Percentiles rank a stretch among this genome's conserved stretches.
Evolutionary conservation across 192 early-diverging fungal species (phyloP).

Genomic region (Oehlia diaphana): DNA sequence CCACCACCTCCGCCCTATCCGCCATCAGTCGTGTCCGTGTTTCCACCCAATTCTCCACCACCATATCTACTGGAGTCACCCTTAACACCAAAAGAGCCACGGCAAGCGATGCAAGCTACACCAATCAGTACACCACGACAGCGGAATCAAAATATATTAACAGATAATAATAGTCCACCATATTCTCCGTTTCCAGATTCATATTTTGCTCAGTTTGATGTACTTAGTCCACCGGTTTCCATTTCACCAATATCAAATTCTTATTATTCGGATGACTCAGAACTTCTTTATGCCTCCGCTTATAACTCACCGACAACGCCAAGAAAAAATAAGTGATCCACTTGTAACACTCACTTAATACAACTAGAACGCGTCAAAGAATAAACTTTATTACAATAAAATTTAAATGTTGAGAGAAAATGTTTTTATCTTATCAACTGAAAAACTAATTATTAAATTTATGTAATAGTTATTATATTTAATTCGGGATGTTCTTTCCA

Average conservation of each 20-base stretch:
- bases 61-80: not conserved
- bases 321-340: not conserved
- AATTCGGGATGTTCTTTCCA: slow-evolving; percentile 52
- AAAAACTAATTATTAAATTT: too few species aligned
- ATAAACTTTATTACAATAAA: not conserved
- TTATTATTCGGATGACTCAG: not conserved
- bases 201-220: not conserved
- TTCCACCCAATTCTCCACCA: not conserved
- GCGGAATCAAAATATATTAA: not conserved
- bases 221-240: not conserved
- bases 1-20: not conserved
- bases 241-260: too few species aligned
- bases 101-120: not conserved
- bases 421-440: too few species aligned
- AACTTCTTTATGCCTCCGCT: not conserved
- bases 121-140: not conserved
- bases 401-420: too few species aligned
- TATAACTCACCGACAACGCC: not conserved
- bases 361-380: not conserved
- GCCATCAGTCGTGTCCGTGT: not conserved
- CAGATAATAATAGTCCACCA: not conserved
- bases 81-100: not conserved
- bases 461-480: not conserved
- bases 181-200: not conserved
- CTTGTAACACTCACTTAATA: not conserved